Evolutionary conservation across 495 filamentous ascomycete genomes (phyloP), one percentile per base, ranked within the genome.

Genomic region (Schizothecium vesticola): DNA sequence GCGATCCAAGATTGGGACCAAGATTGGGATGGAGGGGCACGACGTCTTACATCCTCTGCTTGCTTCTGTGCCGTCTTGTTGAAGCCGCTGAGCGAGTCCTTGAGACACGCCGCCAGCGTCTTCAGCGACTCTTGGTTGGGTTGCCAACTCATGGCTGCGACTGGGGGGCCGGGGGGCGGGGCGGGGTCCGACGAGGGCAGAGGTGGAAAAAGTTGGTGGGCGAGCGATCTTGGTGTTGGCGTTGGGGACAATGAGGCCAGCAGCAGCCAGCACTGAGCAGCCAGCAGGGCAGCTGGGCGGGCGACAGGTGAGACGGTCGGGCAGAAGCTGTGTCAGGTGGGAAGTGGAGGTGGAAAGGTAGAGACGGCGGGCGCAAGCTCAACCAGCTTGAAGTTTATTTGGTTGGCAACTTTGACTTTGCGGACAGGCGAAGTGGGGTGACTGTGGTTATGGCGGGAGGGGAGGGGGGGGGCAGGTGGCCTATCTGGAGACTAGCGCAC

Each of bases 31-130:
- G 36, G 16, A 16, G 19, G 43, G 43, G 6, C 19, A 13, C 31
- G 11, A 8, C 16, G 43, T 72, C 79, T 80, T 68, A 88, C 89
- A 78, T 80, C 84, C 84, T 85, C 90, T 66, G 95, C 95, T 75
- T 94, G 88, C 79, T 92, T 97, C 77, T 96, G 93, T 36, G 89
- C 87, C 68, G 76, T 82, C 70, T 86, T 84, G 79, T 97, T 85
- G 79, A 90, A 88, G 66, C 90, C 87, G 78, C 92, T 94, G 74
- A 99, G 85, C 61, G 96, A 97, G 81, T 97, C 93, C 80, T 87
- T 90, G 73, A 99, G 87, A 80, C 89, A 98, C 75, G 87, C 87
- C 71, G 92, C 90, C 56, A 99, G 86, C 83, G 96, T 92, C 83
- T 86, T 85, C 84, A 98, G 85, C 76, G 90, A 91, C 83, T 91